Base-by-base conservation (phyloP, 1,139 yeast genomes). In the Zhuliangozyma parablackwelliae region DNA sequence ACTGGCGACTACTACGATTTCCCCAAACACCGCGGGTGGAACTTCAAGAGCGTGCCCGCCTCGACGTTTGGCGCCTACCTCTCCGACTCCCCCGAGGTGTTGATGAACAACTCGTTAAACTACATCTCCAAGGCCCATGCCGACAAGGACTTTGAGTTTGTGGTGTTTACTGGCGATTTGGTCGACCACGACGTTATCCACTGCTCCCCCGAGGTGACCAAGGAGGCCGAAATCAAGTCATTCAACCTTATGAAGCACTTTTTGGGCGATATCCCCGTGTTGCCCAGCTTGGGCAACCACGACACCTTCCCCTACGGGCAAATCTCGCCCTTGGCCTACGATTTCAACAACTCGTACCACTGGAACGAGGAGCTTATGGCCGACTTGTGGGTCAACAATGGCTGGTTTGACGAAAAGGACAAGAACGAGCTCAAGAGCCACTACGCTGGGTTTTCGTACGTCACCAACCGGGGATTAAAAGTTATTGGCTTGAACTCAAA, bases 251-350 rank as follows among this genome's bases (percentile, higher is more conserved):
- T 82, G 65, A 82, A 81, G 52, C 59, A 67, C 35, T 72, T 65
- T 52, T 68, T 82, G 44, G 63, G 69, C 10, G 63, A 73, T 37
- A 57, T 78, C 12, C 82, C 87, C 3, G 75, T 82, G n/a, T 80
- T 64, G 50, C 72, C 87, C 9, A 78, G 76, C 26, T 61, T 82
- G 48, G 89, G 90, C 12, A 82, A 82, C 56, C 89, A 82, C 54
- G 89, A 82, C 50, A 75, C 82, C 13, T 82, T 74, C 65, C 89
- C 89, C 11, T 81, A 79, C 50, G 84, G 82, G 12, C 87, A 81
- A 55, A 55, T 80, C 39, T 82, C 88, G 2, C 85, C 82, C 32
- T 43, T 50, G 23, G 41, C 54, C 27, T 59, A 50, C 38, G 57
- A 57, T 34, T 61, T 69, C 39, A 63, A 65, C 35, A 70, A 72